A percentile compares a stretch with the other conserved stretches of the same genome.
phyloP scores from a whole-genome alignment of 2,329 filamentous ascomycete species.

The Monosporascus sp. region DNA sequence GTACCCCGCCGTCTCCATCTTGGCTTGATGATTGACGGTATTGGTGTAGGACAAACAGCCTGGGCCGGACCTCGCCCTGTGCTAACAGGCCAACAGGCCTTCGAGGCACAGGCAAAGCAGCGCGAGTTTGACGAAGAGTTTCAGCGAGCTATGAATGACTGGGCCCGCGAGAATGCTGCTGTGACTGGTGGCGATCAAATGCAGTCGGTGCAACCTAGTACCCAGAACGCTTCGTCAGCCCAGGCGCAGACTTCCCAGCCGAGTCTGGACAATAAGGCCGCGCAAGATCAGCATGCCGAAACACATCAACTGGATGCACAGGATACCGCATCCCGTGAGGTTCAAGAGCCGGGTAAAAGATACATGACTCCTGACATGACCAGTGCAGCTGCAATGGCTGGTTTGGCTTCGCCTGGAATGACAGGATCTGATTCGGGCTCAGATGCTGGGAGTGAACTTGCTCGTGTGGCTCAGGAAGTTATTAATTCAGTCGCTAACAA shows the following conservation, averaged over 20 bases:
- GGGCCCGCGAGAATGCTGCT: conserved; percentile 11
- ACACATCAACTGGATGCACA: conserved; percentile 25
- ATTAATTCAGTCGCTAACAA: conserved; percentile 65
- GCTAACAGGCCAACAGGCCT: background rate
- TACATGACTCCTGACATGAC: too few relatives aligned
- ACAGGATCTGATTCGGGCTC: conserved; percentile 8
- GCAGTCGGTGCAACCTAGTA: background rate
- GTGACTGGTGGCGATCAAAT: background rate
- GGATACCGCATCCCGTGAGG: conserved; percentile 3
- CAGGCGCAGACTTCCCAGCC: conserved; percentile 7
- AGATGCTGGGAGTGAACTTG: conserved; percentile 59
- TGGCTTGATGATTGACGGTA: background rate
- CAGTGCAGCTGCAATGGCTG: too few relatives aligned
- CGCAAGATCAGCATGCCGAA: conserved; percentile 14
- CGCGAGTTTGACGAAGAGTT: conserved; percentile 10
- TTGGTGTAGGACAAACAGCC: background rate
- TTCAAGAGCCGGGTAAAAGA: too few relatives aligned
- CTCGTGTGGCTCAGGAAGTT: conserved; percentile 65
- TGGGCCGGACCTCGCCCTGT: background rate
- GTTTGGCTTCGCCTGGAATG: too few relatives aligned
- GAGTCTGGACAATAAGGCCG: conserved; percentile 1
- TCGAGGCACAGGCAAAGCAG: background rate
- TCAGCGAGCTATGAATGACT: conserved; percentile 15
- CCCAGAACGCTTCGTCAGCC: too few relatives aligned
- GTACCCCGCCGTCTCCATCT: background rate